These are phyloP conservation scores for Aspergillus bridgeri DNA, from an alignment of 495 filamentous ascomycete genomes.

Conservation along the genomic window DNA sequence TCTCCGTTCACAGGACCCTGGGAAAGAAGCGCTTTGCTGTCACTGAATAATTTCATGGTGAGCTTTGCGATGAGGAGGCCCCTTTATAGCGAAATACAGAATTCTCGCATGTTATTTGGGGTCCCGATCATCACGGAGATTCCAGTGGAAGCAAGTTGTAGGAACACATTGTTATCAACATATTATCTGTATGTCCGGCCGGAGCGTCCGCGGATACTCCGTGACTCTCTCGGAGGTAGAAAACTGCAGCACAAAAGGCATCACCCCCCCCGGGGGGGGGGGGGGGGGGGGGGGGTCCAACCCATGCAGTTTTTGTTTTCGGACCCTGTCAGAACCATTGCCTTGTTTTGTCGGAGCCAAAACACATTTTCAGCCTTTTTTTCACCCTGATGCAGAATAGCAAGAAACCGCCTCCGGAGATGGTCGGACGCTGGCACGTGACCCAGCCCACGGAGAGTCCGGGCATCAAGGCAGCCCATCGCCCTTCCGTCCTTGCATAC, in stretches of 20 bases:
- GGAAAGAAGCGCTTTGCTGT: no score
- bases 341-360: no score
- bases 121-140: not conserved
- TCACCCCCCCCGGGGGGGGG: no score
- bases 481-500: not conserved
- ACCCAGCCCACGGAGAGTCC: not conserved
- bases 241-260: no score
- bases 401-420: not conserved
- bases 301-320: not conserved
- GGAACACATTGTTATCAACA: no score
- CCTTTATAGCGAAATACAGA: not conserved
- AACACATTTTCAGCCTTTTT: not conserved
- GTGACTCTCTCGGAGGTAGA: not conserved
- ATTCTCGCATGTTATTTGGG: not conserved
- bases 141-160: not conserved
- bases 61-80: not conserved
- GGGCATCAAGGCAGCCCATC: not conserved
- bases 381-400: not conserved
- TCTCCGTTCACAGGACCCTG: no score
- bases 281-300: no score
- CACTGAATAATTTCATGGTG: not conserved
- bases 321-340: not conserved
- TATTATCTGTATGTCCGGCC: conserved; percentile 9
- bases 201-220: conserved; percentile 30
- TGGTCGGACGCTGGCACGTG: not conserved